phyloP scores from a whole-genome alignment of 352 stramenopile genomes.

The Phytophthora rubi region DNA sequence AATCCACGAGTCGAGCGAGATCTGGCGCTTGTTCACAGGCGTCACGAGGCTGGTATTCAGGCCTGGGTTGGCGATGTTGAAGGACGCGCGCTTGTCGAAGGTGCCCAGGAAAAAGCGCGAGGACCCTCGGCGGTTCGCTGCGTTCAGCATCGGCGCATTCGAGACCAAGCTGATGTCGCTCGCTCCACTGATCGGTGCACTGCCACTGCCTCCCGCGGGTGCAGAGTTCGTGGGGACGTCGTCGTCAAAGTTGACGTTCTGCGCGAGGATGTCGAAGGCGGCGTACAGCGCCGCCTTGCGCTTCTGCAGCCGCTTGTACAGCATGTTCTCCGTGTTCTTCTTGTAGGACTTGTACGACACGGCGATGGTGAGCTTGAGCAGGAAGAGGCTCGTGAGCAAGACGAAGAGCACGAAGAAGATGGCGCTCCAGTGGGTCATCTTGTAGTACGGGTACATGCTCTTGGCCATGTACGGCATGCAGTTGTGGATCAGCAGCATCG shows the following conservation, averaged over 20 bases:
- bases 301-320: slow-evolving; percentile 88
- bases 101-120: slow-evolving; percentile 64
- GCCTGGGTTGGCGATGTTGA: slow-evolving; percentile 40
- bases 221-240: slow-evolving; percentile 16
- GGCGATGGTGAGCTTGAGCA: slow-evolving; percentile 86
- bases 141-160: slow-evolving; percentile 42
- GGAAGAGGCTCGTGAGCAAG: slow-evolving; percentile 79
- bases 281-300: slow-evolving; percentile 79
- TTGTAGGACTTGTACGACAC: slow-evolving; percentile 89
- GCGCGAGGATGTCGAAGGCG: slow-evolving; percentile 77
- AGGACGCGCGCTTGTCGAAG: slow-evolving; percentile 51
- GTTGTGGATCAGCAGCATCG: slow-evolving; percentile 83
- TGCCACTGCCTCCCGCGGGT: slow-evolving; percentile 1
- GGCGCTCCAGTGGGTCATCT: slow-evolving; percentile 78
- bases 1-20: slow-evolving; percentile 81
- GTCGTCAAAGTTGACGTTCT: slow-evolving; percentile 60
- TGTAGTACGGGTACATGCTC: slow-evolving; percentile 86
- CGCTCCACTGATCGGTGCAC: slow-evolving; percentile 20
- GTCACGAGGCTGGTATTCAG: slow-evolving; percentile 41
- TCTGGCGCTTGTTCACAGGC: slow-evolving; percentile 53
- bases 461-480: slow-evolving; percentile 84
- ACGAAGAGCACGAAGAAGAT: slow-evolving; percentile 86
- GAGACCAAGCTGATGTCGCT: slow-evolving; percentile 37
- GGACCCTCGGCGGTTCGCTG: slow-evolving; percentile 55
- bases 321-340: slow-evolving; percentile 84